Evolutionary conservation across 2,329 filamentous ascomycete species (phyloP), one percentile per base, ranked within the genome.

Genomic region (Cephalotrichum gorgonifer): DNA sequence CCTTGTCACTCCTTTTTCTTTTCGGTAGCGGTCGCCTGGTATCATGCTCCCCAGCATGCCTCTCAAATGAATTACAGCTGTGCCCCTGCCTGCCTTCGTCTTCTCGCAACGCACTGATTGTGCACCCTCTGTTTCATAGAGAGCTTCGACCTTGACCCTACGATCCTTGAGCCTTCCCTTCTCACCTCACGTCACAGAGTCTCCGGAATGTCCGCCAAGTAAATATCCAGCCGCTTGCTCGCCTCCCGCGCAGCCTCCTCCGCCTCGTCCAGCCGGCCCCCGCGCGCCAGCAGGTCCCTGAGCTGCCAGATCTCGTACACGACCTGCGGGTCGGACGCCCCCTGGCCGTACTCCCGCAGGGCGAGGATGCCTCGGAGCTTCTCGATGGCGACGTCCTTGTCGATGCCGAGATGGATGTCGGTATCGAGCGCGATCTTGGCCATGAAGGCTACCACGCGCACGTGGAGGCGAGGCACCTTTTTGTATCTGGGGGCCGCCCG

Each of bases 231-330:
- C 39, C 39, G 3, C 15, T 9, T 25, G 39, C 8, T 11, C 15
- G 39, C 39, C 12, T 42, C 39, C 39, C n/a, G 43, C n/a, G 8
- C 11, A 11, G n/a, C 8, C 5, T 2, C 26, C n/a, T 30, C 6
- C 8, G 43, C 26, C 25, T 44, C 43, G 7, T 17, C 17, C 26
- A 3, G 8, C 8, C 8, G 14, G 3, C 43, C 43, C 20, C 14
- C 12, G 8, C n/a, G 6, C 8, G 6, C 6, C 14, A 51, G 54
- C 30, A 52, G 23, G 17, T 48, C 52, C 35, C 51, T 49, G 6
- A 54, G 49, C 22, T 50, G 51, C 52, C 54, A 54, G 48, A 55
- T 44, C 26, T 56, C 52, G 11, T 44, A 45, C 31, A 55, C 41
- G 7, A 55, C 44, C 28, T 50, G 50, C 41, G 54, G 53, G 33